These are phyloP conservation scores for Tephrocybe sp. DNA, from an alignment of 768 basidiomycete species.

Conservation along the genomic window DNA sequence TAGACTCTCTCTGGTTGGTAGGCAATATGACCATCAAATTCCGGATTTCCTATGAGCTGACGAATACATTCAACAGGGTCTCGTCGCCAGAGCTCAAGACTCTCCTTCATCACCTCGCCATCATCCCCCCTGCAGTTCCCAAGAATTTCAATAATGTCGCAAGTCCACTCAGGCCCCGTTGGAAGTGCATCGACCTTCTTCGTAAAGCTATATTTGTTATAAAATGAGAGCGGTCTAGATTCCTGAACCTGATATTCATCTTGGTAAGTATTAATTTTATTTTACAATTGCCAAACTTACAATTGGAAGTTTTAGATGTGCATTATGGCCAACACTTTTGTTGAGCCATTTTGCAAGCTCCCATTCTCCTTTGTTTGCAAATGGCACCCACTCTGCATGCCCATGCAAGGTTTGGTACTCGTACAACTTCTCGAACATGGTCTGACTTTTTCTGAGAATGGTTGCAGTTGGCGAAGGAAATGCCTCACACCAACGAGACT, in stretches of 20 bases:
- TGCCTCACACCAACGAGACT: too few relatives aligned
- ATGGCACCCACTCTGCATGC: not conserved
- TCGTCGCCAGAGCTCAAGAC: not conserved
- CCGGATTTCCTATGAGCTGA: not conserved
- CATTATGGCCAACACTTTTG: not conserved
- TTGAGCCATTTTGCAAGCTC: slow-evolving; percentile 1
- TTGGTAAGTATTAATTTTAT: not conserved
- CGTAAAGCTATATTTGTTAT: not conserved
- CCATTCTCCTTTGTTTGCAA: not conserved
- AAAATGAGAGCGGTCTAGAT: not conserved
- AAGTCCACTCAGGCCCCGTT: not conserved
- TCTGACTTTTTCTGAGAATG: not conserved
- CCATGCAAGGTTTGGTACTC: not conserved
- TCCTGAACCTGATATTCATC: not conserved
- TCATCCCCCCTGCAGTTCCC: not conserved
- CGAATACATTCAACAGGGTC: not conserved
- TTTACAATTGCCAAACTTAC: not conserved
- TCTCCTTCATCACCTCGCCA: not conserved
- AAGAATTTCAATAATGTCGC: not conserved
- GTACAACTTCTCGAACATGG: not conserved
- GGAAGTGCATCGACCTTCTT: not conserved
- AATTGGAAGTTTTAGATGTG: not conserved
- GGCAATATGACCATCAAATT: not conserved
- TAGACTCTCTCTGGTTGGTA: not conserved
- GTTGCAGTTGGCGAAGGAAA: too few relatives aligned